Evolutionary conservation across 345 rosid genomes (phyloP).

Genomic region (Melaleuca alternifolia): DNA sequence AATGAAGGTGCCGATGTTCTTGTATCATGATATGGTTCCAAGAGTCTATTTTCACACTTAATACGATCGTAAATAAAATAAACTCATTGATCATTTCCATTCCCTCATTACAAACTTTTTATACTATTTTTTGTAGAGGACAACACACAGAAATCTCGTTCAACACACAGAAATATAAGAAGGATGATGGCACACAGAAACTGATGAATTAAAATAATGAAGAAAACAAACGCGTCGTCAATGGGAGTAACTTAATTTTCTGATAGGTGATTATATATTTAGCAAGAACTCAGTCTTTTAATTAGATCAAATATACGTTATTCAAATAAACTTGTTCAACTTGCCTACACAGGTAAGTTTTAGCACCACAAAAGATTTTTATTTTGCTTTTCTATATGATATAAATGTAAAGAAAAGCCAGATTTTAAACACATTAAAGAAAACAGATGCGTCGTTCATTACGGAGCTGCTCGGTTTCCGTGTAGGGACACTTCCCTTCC

Average conservation of each 20-base stretch:
- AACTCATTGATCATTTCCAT: neutral
- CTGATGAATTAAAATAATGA: neutral
- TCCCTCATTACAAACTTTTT: neutral
- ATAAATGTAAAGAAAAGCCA: neutral
- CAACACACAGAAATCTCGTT: no score
- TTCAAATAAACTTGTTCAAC: neutral
- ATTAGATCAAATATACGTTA: neutral
- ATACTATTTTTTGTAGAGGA: neutral
- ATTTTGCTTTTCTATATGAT: no score
- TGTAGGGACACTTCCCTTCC: no score
- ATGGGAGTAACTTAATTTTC: neutral
- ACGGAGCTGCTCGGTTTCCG: no score
- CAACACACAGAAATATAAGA: no score
- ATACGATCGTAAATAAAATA: neutral
- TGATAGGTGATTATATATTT: neutral
- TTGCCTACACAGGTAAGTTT: neutral
- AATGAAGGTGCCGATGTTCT: neutral
- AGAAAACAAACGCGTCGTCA: neutral
- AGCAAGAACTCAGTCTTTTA: neutral
- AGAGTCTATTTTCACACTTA: neutral
- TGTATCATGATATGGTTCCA: neutral
- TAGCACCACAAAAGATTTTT: neutral
- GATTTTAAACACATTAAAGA: neutral
- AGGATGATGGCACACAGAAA: neutral
- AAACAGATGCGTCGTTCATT: no score